These are phyloP conservation scores for Crithidia bombi DNA, from an alignment of 208 protist species.

Conservation along the genomic window DNA sequence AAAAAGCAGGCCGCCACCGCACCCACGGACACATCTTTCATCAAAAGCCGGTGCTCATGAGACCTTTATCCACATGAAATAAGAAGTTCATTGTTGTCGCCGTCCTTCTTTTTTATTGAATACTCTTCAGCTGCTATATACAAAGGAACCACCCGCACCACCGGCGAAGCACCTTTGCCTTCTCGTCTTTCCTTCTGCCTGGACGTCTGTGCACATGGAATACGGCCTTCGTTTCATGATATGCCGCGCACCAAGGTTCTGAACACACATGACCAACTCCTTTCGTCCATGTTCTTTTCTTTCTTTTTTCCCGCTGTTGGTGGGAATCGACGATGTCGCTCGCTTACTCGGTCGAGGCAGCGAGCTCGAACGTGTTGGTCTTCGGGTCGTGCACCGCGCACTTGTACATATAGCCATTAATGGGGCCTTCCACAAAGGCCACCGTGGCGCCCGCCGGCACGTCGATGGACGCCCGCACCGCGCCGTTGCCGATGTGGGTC, in stretches of 20 bases:
- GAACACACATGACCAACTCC: too few relatives aligned
- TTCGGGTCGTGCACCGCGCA: conserved; percentile 34
- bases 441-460: conserved; percentile 34
- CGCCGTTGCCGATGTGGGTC: conserved; percentile 11
- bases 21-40: too few relatives aligned
- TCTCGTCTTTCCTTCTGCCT: neutral
- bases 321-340: neutral
- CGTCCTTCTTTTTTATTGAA: too few relatives aligned
- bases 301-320: neutral
- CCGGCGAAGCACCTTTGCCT: neutral
- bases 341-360: conserved; percentile 1
- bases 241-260: too few relatives aligned
- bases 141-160: neutral
- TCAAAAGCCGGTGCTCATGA: too few relatives aligned
- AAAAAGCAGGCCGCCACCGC: too few relatives aligned
- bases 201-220: neutral
- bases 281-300: too few relatives aligned
- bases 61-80: too few relatives aligned
- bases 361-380: conserved; percentile 29
- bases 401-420: conserved; percentile 51
- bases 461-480: conserved; percentile 21
- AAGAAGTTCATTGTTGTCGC: too few relatives aligned
- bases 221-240: too few relatives aligned
- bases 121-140: neutral
- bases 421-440: conserved; percentile 39